These are phyloP conservation scores for Tulasnella sp. DNA, from an alignment of 768 basidiomycete genomes.

Conservation along the genomic window DNA sequence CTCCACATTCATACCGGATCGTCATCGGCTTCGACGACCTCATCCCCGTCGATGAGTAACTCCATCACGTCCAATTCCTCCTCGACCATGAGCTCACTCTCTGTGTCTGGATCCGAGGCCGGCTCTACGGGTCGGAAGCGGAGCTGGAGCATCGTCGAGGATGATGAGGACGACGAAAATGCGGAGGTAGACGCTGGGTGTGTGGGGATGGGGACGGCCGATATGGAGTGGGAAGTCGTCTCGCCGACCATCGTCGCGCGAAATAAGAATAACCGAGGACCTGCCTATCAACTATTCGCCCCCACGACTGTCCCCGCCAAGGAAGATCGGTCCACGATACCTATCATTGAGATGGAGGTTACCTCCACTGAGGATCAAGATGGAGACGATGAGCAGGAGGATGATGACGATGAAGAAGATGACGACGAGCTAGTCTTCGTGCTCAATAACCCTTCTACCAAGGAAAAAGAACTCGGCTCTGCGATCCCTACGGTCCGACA, in stretches of 20 bases:
- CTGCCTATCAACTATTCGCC: no score
- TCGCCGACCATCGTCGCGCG: background rate
- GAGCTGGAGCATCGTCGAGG: constrained; percentile 11
- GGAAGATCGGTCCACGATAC: no score
- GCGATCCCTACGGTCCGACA: background rate
- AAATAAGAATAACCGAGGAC: no score
- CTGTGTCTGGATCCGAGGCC: constrained; percentile 11
- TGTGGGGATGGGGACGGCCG: background rate
- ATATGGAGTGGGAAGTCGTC: constrained; percentile 15
- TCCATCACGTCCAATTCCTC: constrained; percentile 13
- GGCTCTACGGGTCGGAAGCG: constrained; percentile 1
- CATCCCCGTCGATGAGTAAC: constrained; percentile 9
- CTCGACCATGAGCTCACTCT: constrained; percentile 5
- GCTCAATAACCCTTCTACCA: background rate
- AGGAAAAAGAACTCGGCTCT: background rate
- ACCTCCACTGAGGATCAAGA: constrained; percentile 32
- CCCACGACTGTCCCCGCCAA: no score
- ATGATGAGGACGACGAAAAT: constrained; percentile 3
- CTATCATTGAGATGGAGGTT: no score
- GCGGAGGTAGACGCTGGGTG: background rate
- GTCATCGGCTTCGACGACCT: constrained; percentile 1
- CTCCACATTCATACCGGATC: background rate
- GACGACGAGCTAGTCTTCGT: constrained; percentile 31
- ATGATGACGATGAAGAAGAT: constrained; percentile 49
- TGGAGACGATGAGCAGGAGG: constrained; percentile 50